These are phyloP conservation scores for Sporisorium exsertum DNA, from an alignment of 1,284 basidiomycete species.

Conservation along the genomic window DNA sequence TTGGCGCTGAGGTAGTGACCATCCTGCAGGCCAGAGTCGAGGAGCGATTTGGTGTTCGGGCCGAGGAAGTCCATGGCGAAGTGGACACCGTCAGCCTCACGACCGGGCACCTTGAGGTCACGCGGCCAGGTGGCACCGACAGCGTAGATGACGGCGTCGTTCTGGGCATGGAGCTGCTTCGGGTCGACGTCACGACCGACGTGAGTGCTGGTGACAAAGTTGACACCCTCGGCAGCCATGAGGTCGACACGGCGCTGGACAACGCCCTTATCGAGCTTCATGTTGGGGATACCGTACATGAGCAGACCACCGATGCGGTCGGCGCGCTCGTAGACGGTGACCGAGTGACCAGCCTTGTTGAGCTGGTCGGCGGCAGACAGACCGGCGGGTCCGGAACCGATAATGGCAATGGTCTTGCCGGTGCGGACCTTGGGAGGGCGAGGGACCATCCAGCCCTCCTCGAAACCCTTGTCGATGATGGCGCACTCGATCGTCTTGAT, in stretches of 20 bases:
- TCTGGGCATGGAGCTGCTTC: constrained; percentile 59
- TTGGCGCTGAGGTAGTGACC: constrained; percentile 62
- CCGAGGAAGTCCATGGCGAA: constrained; percentile 68
- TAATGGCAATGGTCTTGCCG: constrained; percentile 66
- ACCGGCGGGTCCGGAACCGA: constrained; percentile 67
- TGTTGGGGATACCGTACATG: constrained; percentile 68
- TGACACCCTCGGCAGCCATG: constrained; percentile 66
- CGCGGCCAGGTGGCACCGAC: constrained; percentile 67
- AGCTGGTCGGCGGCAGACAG: constrained; percentile 65
- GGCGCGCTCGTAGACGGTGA: constrained; percentile 67
- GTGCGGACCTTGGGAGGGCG: constrained; percentile 60
- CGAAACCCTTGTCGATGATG: constrained; percentile 68
- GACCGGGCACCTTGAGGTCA: constrained; percentile 65
- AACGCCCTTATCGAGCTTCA: constrained; percentile 68
- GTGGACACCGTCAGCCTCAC: constrained; percentile 67
- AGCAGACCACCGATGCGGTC: constrained; percentile 66
- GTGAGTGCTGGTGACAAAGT: constrained; percentile 57
- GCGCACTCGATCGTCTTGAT: constrained; percentile 67
- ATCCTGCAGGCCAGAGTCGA: constrained; percentile 62
- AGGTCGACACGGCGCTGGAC: constrained; percentile 65
- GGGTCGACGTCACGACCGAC: constrained; percentile 64
- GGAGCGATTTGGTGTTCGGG: constrained; percentile 61
- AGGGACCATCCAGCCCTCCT: constrained; percentile 66
- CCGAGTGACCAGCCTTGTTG: constrained; percentile 66
- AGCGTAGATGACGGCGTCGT: constrained; percentile 65